These are phyloP conservation scores for Moesziomyces parantarcticus DNA, from an alignment of 1,284 basidiomycete species.

Conservation along the genomic window DNA sequence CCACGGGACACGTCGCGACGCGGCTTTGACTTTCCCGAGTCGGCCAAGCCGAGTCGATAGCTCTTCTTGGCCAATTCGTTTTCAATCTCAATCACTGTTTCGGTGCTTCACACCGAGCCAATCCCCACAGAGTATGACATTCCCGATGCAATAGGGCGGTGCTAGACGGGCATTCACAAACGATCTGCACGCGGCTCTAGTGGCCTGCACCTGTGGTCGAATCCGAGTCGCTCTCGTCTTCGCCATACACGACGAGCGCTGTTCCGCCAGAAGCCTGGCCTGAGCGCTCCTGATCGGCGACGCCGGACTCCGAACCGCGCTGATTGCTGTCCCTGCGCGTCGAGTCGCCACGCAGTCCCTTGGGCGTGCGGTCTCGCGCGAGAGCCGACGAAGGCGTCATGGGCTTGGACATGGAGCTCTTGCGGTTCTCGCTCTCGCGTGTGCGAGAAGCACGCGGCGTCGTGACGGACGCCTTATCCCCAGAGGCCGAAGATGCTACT, in stretches of 20 bases:
- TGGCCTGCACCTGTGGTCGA: conserved; percentile 43
- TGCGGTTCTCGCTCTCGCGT: conserved; percentile 16
- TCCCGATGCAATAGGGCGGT: neutral
- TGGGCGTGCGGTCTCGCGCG: conserved; percentile 31
- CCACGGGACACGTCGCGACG: too few species aligned
- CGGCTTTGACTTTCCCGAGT: too few species aligned
- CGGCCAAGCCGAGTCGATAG: too few species aligned
- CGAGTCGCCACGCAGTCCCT: conserved; percentile 14
- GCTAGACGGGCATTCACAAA: neutral
- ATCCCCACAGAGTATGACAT: too few species aligned
- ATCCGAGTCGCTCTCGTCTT: conserved; percentile 56
- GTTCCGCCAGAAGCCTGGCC: conserved; percentile 31
- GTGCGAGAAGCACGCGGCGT: conserved; percentile 9
- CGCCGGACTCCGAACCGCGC: neutral
- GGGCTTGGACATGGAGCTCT: conserved; percentile 22
- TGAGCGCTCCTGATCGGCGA: neutral
- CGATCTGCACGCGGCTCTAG: conserved; percentile 1
- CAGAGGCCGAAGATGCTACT: neutral
- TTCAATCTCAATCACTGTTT: too few species aligned
- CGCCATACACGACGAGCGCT: conserved; percentile 64
- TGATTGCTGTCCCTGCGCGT: conserved; percentile 1
- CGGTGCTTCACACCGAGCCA: too few species aligned
- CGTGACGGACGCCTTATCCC: conserved; percentile 5
- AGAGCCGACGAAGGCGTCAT: conserved; percentile 44
- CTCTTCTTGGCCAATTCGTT: too few species aligned